A percentile compares a stretch with the other conserved stretches of the same genome.
Evolutionary conservation across 2,329 filamentous ascomycete species (phyloP).

Genomic region (Diaporthe sp.): DNA sequence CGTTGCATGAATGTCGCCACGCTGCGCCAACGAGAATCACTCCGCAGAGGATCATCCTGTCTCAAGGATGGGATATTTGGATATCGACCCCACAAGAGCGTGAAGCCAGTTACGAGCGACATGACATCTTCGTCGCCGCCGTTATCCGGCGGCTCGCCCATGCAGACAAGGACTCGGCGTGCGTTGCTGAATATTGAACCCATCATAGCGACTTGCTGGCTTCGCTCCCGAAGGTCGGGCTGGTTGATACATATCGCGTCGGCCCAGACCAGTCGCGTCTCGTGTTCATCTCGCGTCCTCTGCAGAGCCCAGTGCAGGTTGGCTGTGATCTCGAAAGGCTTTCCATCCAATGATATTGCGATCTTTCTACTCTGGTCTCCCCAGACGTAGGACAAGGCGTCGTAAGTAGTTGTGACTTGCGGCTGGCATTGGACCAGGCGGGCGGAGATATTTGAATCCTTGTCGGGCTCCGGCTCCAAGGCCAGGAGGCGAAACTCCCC

Average conservation of each 20-base stretch:
- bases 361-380: not conserved
- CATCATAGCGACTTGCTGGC: conserved; percentile 35
- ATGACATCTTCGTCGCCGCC: not conserved
- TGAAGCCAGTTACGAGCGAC: conserved; percentile 13
- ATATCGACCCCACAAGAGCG: not conserved
- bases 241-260: conserved; percentile 31
- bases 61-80: not conserved
- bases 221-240: conserved; percentile 25
- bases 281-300: not conserved
- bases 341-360: not conserved
- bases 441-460: not conserved
- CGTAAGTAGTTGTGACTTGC: not conserved
- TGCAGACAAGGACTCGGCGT: not conserved
- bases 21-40: not conserved
- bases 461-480: not conserved
- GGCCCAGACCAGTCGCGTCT: conserved; percentile 25
- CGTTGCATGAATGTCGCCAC: not conserved
- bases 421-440: not conserved
- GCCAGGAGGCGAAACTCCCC: not conserved
- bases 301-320: conserved; percentile 8
- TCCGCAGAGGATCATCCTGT: not conserved
- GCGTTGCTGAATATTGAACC: conserved; percentile 25
- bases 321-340: not conserved
- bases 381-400: conserved; percentile 11
- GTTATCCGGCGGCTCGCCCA: not conserved